These are phyloP conservation scores for Rhizopogon salebrosus DNA, from an alignment of 768 basidiomycete species.

Conservation along the genomic window DNA sequence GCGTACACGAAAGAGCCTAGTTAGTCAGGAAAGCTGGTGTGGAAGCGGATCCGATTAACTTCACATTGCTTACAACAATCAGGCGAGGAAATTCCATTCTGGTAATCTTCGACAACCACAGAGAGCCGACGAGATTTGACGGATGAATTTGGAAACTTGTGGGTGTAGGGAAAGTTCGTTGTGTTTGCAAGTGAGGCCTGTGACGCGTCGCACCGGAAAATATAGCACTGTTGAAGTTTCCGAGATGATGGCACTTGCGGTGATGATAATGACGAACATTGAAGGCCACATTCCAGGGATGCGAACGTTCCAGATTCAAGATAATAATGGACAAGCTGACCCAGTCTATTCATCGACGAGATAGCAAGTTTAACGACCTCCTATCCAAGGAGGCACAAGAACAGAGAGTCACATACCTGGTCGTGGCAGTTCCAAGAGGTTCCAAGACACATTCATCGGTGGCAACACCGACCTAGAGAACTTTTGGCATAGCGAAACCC, in stretches of 20 bases:
- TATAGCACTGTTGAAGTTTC: slow-evolving; percentile 34
- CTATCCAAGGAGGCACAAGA: background rate
- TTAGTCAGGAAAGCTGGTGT: slow-evolving; percentile 20
- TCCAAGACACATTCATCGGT: slow-evolving; percentile 33
- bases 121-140: slow-evolving; percentile 16
- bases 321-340: slow-evolving; percentile 29
- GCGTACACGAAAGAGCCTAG: slow-evolving; percentile 32
- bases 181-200: slow-evolving; percentile 14
- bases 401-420: slow-evolving; percentile 15
- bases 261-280: slow-evolving; percentile 18
- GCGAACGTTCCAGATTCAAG: slow-evolving; percentile 24
- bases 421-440: slow-evolving; percentile 3
- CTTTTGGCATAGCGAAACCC: slow-evolving; percentile 15
- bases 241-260: slow-evolving; percentile 1
- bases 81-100: slow-evolving; percentile 25
- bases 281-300: slow-evolving; percentile 28
- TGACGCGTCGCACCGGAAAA: slow-evolving; percentile 19
- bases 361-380: slow-evolving; percentile 2
- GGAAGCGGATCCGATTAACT: slow-evolving; percentile 29
- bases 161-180: slow-evolving; percentile 31
- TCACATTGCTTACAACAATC: slow-evolving; percentile 30
- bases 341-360: background rate
- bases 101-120: slow-evolving; percentile 34
- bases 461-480: slow-evolving; percentile 33
- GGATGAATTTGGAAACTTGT: slow-evolving; percentile 28